Evolutionary conservation across 306 rosid species (phyloP), one percentile per base, ranked within the genome.

Genomic region (Phaseolus lunatus): DNA sequence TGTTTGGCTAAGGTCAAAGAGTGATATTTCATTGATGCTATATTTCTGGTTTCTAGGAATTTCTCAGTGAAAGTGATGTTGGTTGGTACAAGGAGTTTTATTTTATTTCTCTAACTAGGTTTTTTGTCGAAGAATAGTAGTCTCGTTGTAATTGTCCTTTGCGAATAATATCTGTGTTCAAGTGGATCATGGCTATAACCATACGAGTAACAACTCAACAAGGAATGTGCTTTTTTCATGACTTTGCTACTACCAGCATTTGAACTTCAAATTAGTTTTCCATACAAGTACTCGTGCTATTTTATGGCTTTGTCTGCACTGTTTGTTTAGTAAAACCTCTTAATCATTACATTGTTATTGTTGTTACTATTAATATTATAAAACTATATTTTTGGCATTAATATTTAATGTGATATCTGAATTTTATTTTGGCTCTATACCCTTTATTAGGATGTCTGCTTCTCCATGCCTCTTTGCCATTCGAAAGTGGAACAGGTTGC

Each of bases 401-500:
- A 72, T 54, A 47, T 48, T 62, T 63, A 54, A 35, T 26, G 11
- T 71, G 57, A 54, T 58, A 16, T 75, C 15, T 76, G 31, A 48
- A 80, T 57, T 61, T 68, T 29, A 31, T 20, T 37, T 70, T 63
- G 45, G 31, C 16, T 70, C 52, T 27, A 43, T 61, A 39, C 82
- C 77, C 78, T 73, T 70, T 41, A 39, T 52, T 75, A 95, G 98
- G 99, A 89, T 81, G 79, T 95, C 80, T 68, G 82, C 80, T 95
- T 92, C 90, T 87, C 97, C 19, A 95, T 92, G 99, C 99, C 99
- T 77, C 97, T 88, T 50, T 95, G 96, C 88, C 87, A 41, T 78
- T 92, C 99, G 15, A 91, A 91, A 87, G 88, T 86, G 57, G 94
- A 92, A 85, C 97, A 92, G 79, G 93, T 82, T 43, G 77, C 88